These are phyloP conservation scores for Herpetomonas muscarum DNA, from an alignment of 208 protist species.

Conservation along the genomic window DNA sequence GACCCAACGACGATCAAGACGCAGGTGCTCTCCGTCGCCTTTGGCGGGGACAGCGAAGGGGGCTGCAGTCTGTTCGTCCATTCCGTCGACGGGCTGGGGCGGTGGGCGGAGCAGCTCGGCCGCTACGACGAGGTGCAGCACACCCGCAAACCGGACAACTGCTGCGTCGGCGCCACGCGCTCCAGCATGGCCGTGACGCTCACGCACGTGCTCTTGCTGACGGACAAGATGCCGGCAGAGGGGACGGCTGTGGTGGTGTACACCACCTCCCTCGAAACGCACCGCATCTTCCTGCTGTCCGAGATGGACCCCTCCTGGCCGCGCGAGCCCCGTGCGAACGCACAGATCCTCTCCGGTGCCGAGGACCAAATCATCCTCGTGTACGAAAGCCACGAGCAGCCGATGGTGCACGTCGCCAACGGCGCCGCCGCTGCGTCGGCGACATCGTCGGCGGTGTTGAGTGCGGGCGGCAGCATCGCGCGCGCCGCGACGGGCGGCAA, in stretches of 20 bases:
- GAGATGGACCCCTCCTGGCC: slow-evolving; percentile 44
- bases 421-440: slow-evolving; percentile 15
- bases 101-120: slow-evolving; percentile 32
- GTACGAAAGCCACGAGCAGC: slow-evolving; percentile 14
- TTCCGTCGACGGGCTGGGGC: slow-evolving; percentile 47
- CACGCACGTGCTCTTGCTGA: slow-evolving; percentile 57
- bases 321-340: slow-evolving; percentile 10
- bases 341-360: slow-evolving; percentile 41
- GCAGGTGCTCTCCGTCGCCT: slow-evolving; percentile 57
- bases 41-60: slow-evolving; percentile 22
- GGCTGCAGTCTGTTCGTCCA: slow-evolving; percentile 47
- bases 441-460: slow-evolving; percentile 2
- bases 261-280: slow-evolving; percentile 42
- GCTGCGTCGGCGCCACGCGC: slow-evolving; percentile 33
- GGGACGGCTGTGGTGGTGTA: slow-evolving; percentile 64
- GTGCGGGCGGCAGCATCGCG: slow-evolving; percentile 10
- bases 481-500: slow-evolving; percentile 8
- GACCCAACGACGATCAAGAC: slow-evolving; percentile 15
- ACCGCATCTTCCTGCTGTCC: slow-evolving; percentile 36
- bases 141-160: slow-evolving; percentile 46
- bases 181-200: slow-evolving; percentile 68
- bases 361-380: slow-evolving; percentile 52
- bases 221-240: slow-evolving; percentile 58
- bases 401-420: slow-evolving; percentile 5
- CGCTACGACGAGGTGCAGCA: slow-evolving; percentile 37